These are phyloP conservation scores for Fusarium sp. DNA, from an alignment of 2,329 filamentous ascomycete genomes.

Conservation along the genomic window DNA sequence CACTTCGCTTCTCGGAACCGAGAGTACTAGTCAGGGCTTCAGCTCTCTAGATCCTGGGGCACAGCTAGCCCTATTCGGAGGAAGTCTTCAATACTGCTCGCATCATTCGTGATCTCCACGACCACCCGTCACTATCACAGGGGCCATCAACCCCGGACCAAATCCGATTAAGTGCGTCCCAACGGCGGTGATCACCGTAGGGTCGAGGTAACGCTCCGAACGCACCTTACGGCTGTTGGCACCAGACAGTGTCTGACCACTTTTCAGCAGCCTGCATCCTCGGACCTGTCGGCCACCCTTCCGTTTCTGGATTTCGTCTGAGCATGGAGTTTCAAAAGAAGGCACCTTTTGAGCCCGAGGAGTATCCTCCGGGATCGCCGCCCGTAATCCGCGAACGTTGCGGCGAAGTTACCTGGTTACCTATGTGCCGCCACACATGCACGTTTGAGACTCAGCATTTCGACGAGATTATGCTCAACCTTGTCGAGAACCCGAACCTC, in stretches of 20 bases:
- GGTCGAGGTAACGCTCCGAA: not conserved
- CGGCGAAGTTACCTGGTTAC: constrained; percentile 56
- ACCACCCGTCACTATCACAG: not conserved
- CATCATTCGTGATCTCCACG: not conserved
- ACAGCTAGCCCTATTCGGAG: constrained; percentile 7
- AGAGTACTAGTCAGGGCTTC: constrained; percentile 12
- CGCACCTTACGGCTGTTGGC: not conserved
- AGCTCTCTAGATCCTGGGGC: not conserved
- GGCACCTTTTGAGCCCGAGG: constrained; percentile 45
- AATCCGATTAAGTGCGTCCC: not conserved
- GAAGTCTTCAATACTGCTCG: not conserved
- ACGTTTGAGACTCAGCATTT: constrained; percentile 72
- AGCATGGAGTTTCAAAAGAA: constrained; percentile 30
- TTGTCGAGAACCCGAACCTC: constrained; percentile 82
- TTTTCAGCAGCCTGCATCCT: constrained; percentile 1
- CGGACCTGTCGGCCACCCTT: not conserved
- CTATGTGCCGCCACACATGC: constrained; percentile 65
- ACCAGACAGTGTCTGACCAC: constrained; percentile 9
- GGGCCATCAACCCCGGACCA: not conserved
- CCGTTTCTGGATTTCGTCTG: constrained; percentile 1
- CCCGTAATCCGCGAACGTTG: constrained; percentile 42
- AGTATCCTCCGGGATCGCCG: constrained; percentile 39
- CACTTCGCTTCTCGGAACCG: constrained; percentile 1
- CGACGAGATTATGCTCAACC: constrained; percentile 73
- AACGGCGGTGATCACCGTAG: not conserved